Conservation (phyloP, 371 early-diverging fungal genomes). For the Rhizopus sp. region DNA sequence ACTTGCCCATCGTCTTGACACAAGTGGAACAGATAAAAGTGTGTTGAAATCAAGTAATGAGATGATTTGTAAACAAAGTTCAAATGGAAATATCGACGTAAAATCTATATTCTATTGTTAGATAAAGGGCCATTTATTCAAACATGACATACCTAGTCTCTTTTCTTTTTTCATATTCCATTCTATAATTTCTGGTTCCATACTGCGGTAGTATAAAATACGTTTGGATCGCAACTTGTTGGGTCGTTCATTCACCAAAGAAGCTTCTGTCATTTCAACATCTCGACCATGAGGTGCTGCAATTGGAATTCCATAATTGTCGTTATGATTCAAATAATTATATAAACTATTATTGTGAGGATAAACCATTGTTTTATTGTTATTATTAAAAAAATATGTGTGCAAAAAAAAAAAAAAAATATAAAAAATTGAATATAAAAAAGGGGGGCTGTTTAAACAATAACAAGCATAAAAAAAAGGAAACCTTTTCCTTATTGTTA, state of each 20-base stretch:
- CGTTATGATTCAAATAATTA: neutral
- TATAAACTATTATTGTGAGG: slow-evolving; percentile 2
- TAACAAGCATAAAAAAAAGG: neutral
- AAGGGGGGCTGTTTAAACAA: neutral
- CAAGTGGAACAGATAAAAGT: slow-evolving; percentile 20
- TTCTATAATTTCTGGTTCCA: slow-evolving; percentile 8
- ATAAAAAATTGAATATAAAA: neutral
- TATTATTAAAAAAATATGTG: neutral
- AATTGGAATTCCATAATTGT: slow-evolving; percentile 18
- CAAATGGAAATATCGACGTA: slow-evolving; percentile 25
- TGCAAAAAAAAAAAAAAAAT: neutral
- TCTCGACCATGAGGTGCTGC: slow-evolving; percentile 13
- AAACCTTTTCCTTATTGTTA: neutral
- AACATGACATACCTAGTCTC: neutral
- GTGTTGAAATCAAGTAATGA: slow-evolving; percentile 28
- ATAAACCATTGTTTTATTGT: neutral
- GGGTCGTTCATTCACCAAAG: slow-evolving; percentile 1
- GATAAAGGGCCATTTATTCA: neutral
- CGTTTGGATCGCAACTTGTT: slow-evolving; percentile 14
- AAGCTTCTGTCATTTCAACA: slow-evolving; percentile 18
- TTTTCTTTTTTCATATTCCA: slow-evolving; percentile 6
- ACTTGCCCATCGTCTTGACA: slow-evolving; percentile 19
- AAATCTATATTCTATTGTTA: slow-evolving; percentile 14
- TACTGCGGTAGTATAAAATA: slow-evolving; percentile 14
- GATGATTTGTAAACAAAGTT: slow-evolving; percentile 29